Evolutionary conservation across 768 basidiomycete species (phyloP).

Genomic region (Omphalotus guepiniiformis): DNA sequence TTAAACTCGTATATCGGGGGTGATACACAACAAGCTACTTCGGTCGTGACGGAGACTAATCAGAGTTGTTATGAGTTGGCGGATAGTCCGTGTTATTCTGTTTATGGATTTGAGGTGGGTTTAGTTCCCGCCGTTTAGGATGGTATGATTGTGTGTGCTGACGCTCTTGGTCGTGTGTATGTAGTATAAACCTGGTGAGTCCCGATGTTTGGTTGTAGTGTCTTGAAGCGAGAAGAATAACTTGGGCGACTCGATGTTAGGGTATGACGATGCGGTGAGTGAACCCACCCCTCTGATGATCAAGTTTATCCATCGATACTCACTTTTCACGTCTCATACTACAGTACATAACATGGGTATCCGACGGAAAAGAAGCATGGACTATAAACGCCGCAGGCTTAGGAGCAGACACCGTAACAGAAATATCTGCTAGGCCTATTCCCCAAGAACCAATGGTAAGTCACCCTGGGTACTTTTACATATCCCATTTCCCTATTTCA

Average conservation of each 20-base stretch:
- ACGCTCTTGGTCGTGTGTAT: conserved; percentile 7
- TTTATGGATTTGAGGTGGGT: conserved; percentile 56
- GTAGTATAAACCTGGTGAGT: conserved; percentile 48
- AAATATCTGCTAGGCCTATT: conserved; percentile 50
- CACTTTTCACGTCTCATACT: conserved; percentile 10
- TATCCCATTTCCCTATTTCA: not conserved
- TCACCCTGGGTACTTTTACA: conserved; percentile 12
- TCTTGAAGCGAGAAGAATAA: conserved; percentile 33
- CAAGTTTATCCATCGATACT: conserved; percentile 9
- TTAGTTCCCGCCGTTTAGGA: conserved; percentile 10
- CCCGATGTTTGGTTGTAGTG: conserved; percentile 21
- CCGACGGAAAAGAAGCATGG: conserved; percentile 53
- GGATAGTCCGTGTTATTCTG: conserved; percentile 43
- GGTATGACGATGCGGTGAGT: conserved; percentile 36
- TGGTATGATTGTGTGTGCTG: not conserved
- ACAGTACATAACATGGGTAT: conserved; percentile 65
- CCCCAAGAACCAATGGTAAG: conserved; percentile 68
- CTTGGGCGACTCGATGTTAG: not conserved
- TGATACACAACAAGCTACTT: conserved; percentile 56
- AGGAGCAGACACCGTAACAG: conserved; percentile 39
- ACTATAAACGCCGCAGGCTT: conserved; percentile 52
- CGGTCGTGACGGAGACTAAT: conserved; percentile 50
- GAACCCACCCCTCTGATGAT: not conserved
- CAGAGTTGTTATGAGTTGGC: conserved; percentile 48
- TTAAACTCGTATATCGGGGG: conserved; percentile 53